These are phyloP conservation scores for Solidago caesia DNA, from an alignment of 129 eudicot genomes.

Conservation along the genomic window DNA sequence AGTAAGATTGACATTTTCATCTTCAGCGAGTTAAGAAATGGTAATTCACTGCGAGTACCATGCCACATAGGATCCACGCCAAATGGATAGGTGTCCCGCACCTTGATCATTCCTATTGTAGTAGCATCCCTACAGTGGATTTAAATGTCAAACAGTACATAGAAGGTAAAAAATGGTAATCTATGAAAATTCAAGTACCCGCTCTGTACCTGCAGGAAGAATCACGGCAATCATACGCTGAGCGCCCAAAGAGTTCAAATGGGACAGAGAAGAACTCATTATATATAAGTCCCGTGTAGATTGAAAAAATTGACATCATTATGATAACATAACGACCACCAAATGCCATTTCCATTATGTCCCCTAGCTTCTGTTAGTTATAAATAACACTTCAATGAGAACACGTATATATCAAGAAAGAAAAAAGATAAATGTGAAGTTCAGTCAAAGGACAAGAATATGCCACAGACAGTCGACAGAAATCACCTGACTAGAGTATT, in stretches of 20 bases:
- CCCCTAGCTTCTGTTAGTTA: conserved; percentile 80
- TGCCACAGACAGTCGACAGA: background rate
- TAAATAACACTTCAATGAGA: background rate
- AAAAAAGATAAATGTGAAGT: background rate
- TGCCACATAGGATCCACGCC: conserved; percentile 97
- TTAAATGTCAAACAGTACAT: conserved; percentile 14
- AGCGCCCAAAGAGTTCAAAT: conserved; percentile 77
- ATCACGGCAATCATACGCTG: conserved; percentile 83
- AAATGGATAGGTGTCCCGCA: conserved; percentile 74
- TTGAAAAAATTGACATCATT: conserved; percentile 89
- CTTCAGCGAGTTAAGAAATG: conserved; percentile 84
- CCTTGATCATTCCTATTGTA: conserved; percentile 69
- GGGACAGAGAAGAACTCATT: conserved; percentile 95
- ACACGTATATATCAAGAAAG: background rate
- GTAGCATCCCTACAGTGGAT: conserved; percentile 64
- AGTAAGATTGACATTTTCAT: conserved; percentile 94
- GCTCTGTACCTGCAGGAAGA: conserved; percentile 60
- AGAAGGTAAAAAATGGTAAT: background rate
- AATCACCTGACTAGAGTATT: conserved; percentile 72
- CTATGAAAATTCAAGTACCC: background rate
- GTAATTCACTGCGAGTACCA: conserved; percentile 84
- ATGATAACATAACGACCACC: conserved; percentile 92
- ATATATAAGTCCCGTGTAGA: conserved; percentile 82
- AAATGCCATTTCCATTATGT: conserved; percentile 92
- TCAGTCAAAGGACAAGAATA: conserved; percentile 7